Evolutionary conservation across 768 basidiomycete genomes (phyloP).

Genomic region (Leccinum rimulosum): DNA sequence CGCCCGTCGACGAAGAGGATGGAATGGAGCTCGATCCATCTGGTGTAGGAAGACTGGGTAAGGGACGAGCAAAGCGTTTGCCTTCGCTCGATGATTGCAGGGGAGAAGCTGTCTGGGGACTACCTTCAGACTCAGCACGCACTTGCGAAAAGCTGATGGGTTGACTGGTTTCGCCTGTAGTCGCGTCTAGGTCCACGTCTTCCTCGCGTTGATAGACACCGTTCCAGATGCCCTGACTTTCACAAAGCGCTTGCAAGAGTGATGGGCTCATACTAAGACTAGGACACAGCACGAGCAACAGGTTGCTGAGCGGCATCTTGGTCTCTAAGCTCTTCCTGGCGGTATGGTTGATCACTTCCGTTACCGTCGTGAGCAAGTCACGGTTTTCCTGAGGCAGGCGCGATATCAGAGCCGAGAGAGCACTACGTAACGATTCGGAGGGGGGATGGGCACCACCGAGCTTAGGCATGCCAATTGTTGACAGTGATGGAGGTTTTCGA

Average conservation of each 20-base stretch:
- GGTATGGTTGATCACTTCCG: conserved; percentile 76
- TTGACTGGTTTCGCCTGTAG: conserved; percentile 1
- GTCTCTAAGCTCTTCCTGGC: conserved; percentile 66
- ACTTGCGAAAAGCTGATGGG: neutral
- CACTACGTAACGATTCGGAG: conserved; percentile 54
- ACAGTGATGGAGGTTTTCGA: conserved; percentile 77
- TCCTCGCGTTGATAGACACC: conserved; percentile 17
- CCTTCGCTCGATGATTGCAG: conserved; percentile 9
- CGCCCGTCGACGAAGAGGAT: conserved; percentile 6
- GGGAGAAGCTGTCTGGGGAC: neutral
- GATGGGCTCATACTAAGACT: conserved; percentile 78
- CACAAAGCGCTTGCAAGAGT: conserved; percentile 69
- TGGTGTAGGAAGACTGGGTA: conserved; percentile 24
- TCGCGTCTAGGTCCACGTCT: conserved; percentile 1
- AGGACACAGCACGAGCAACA: conserved; percentile 86
- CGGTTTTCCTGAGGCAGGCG: conserved; percentile 78
- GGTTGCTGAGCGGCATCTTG: conserved; percentile 90
- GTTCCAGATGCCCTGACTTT: conserved; percentile 67
- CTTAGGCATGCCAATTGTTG: conserved; percentile 72
- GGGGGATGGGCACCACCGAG: conserved; percentile 60
- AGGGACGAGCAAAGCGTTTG: conserved; percentile 21
- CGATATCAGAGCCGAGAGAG: conserved; percentile 60
- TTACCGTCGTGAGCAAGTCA: conserved; percentile 80
- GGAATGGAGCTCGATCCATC: conserved; percentile 3
- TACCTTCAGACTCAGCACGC: neutral